Evolutionary conservation across 1,284 basidiomycete species (phyloP).

Genomic region (Ceratorhiza oryzae-sativae): DNA sequence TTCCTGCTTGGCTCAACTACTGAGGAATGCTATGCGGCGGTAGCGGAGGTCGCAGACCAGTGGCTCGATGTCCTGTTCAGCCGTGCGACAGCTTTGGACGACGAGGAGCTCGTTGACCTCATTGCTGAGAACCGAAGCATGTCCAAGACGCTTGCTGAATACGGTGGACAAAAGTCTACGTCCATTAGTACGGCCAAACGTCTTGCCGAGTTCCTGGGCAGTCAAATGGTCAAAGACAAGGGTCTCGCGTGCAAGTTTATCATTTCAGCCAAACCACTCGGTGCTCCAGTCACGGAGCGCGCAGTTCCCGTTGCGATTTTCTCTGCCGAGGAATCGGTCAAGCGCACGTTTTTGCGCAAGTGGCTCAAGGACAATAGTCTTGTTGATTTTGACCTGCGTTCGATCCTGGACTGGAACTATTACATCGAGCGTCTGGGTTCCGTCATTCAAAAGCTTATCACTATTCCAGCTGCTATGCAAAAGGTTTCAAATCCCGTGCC

Average conservation of each 20-base stretch:
- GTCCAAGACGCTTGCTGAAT: slow-evolving; percentile 96
- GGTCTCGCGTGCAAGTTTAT: slow-evolving; percentile 99
- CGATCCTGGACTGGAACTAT: slow-evolving; percentile 98
- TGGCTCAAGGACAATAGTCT: slow-evolving; percentile 96
- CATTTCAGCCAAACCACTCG: slow-evolving; percentile 92
- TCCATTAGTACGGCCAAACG: slow-evolving; percentile 97
- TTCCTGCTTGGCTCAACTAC: slow-evolving; percentile 93
- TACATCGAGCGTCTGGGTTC: slow-evolving; percentile 98
- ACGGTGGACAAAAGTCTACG: slow-evolving; percentile 96
- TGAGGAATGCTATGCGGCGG: slow-evolving; percentile 94
- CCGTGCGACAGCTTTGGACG: slow-evolving; percentile 81
- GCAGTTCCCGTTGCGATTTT: slow-evolving; percentile 99
- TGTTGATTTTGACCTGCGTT: slow-evolving; percentile 88
- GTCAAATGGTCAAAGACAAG: slow-evolving; percentile 99
- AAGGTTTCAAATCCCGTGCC: slow-evolving; percentile 97
- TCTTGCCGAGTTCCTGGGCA: slow-evolving; percentile 95
- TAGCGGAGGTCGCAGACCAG: slow-evolving; percentile 92
- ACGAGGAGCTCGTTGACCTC: slow-evolving; percentile 95
- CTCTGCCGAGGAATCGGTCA: slow-evolving; percentile 90
- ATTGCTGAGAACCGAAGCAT: slow-evolving; percentile 99
- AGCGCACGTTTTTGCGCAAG: slow-evolving; percentile 89
- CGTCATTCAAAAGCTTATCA: slow-evolving; percentile 99
- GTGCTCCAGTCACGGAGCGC: slow-evolving; percentile 95
- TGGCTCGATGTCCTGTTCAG: slow-evolving; percentile 97
- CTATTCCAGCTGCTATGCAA: slow-evolving; percentile 98